Evolutionary conservation across 441 rosid species (phyloP).

Genomic region (Manihot esculenta): DNA sequence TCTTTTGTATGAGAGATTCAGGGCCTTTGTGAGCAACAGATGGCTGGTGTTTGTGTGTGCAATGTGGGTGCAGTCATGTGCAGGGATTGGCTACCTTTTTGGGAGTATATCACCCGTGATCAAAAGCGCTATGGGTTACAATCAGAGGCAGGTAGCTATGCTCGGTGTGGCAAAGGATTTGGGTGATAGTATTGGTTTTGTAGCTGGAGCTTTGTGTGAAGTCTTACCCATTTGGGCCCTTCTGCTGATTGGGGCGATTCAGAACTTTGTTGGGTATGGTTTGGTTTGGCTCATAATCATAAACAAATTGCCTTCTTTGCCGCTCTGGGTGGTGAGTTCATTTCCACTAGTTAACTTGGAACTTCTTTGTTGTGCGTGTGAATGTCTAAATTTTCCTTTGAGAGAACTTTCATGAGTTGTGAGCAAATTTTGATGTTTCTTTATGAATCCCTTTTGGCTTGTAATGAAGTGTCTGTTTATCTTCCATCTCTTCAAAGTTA

Average conservation of each 20-base stretch:
- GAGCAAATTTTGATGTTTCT: neutral
- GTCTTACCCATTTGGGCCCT: slow-evolving; percentile 58
- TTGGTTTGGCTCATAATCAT: slow-evolving; percentile 68
- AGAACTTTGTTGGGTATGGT: slow-evolving; percentile 69
- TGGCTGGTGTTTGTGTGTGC: slow-evolving; percentile 76
- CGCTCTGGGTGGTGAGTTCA: slow-evolving; percentile 79
- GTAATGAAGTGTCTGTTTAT: neutral
- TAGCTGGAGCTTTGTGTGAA: slow-evolving; percentile 64
- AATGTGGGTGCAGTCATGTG: slow-evolving; percentile 40
- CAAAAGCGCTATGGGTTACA: neutral
- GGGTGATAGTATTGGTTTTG: slow-evolving; percentile 71
- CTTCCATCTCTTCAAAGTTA: neutral
- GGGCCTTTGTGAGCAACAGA: slow-evolving; percentile 48
- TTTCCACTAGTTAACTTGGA: neutral
- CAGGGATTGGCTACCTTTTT: slow-evolving; percentile 53
- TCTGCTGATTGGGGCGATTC: slow-evolving; percentile 56
- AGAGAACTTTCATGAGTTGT: neutral
- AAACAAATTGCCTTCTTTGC: slow-evolving; percentile 47
- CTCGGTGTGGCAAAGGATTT: slow-evolving; percentile 26
- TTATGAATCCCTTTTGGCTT: neutral
- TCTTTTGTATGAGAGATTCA: slow-evolving; percentile 20
- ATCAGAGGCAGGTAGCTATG: no score
- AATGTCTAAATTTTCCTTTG: neutral
- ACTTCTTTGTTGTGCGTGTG: neutral
- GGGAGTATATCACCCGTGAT: slow-evolving; percentile 79